phyloP scores from a whole-genome alignment of 2,329 filamentous ascomycete species.

The Aspergillus niger region DNA sequence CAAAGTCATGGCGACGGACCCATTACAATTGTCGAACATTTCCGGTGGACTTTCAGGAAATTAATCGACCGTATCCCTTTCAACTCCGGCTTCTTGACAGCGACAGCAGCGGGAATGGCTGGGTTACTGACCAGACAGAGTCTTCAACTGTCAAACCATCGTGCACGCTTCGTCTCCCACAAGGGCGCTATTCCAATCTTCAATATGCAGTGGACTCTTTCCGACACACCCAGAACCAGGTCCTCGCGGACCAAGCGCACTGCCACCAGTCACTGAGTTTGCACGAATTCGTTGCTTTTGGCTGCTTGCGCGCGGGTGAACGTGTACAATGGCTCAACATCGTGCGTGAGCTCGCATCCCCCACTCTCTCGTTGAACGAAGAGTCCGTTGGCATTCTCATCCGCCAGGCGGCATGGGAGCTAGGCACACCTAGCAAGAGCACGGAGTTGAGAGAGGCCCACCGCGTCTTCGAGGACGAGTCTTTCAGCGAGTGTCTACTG shows the following conservation, averaged over 20 bases:
- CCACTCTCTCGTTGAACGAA: slow-evolving; percentile 53
- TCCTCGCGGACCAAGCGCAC: slow-evolving; percentile 49
- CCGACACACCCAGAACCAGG: slow-evolving; percentile 47
- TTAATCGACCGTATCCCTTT: slow-evolving; percentile 51
- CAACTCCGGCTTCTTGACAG: slow-evolving; percentile 44
- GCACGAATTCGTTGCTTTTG: slow-evolving; percentile 57
- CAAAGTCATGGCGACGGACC: slow-evolving; percentile 17
- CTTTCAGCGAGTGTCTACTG: slow-evolving; percentile 34
- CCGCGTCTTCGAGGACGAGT: slow-evolving; percentile 17
- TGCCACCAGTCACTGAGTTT: slow-evolving; percentile 41
- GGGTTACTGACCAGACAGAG: slow-evolving; percentile 20
- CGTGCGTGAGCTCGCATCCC: slow-evolving; percentile 49
- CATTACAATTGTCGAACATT: slow-evolving; percentile 22
- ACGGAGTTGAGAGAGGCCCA: slow-evolving; percentile 21
- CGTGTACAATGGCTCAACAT: slow-evolving; percentile 58
- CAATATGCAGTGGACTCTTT: slow-evolving; percentile 21
- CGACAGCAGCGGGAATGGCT: not conserved
- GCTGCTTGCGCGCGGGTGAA: slow-evolving; percentile 35
- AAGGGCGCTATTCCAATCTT: slow-evolving; percentile 15
- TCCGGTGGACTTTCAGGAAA: slow-evolving; percentile 25
- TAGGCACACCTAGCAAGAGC: slow-evolving; percentile 35
- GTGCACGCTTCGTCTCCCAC: slow-evolving; percentile 17
- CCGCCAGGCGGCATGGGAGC: slow-evolving; percentile 52
- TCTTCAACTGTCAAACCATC: slow-evolving; percentile 5
- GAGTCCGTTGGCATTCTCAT: slow-evolving; percentile 50